Conservation (phyloP, 2,329 filamentous ascomycete species). For the Tolypocladium tropicale region DNA sequence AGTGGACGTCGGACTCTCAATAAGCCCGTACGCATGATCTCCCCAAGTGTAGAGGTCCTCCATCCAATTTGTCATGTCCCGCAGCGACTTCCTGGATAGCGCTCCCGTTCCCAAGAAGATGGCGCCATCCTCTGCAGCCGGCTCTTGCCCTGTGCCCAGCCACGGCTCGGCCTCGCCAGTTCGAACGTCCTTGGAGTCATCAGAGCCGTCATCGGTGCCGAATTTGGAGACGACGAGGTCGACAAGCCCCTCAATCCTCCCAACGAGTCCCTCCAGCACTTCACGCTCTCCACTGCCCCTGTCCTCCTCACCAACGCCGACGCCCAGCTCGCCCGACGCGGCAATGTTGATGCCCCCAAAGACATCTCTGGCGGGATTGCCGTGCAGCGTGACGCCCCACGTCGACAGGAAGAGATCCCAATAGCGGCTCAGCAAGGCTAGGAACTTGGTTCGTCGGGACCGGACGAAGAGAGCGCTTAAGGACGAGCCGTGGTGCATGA, state of each 20-base stretch:
- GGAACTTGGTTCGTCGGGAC: slow-evolving; percentile 57
- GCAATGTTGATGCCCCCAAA: slow-evolving; percentile 81
- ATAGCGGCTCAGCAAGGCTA: slow-evolving; percentile 62
- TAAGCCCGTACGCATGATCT: slow-evolving; percentile 73
- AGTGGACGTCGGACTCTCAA: slow-evolving; percentile 63
- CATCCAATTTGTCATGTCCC: slow-evolving; percentile 74
- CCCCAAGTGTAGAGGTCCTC: slow-evolving; percentile 80
- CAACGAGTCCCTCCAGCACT: slow-evolving; percentile 80
- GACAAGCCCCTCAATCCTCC: slow-evolving; percentile 70
- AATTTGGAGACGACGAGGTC: slow-evolving; percentile 85
- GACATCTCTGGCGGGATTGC: slow-evolving; percentile 72
- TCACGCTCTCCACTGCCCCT: slow-evolving; percentile 89
- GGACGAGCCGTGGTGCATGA: slow-evolving; percentile 75
- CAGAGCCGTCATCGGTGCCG: slow-evolving; percentile 37
- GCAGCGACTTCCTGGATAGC: slow-evolving; percentile 59
- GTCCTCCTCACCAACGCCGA: slow-evolving; percentile 93
- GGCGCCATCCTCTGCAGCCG: slow-evolving; percentile 66
- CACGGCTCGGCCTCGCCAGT: slow-evolving; percentile 35
- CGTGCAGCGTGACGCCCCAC: slow-evolving; percentile 87
- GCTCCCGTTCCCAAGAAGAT: slow-evolving; percentile 76
- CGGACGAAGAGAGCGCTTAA: slow-evolving; percentile 60
- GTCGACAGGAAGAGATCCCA: slow-evolving; percentile 62
- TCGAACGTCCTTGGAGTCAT: slow-evolving; percentile 11
- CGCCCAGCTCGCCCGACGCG: slow-evolving; percentile 79
- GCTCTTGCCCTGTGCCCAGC: slow-evolving; percentile 62